Evolutionary conservation across 441 rosid genomes (phyloP), one percentile per base, ranked within the genome.

Genomic region (Iberis amara): DNA sequence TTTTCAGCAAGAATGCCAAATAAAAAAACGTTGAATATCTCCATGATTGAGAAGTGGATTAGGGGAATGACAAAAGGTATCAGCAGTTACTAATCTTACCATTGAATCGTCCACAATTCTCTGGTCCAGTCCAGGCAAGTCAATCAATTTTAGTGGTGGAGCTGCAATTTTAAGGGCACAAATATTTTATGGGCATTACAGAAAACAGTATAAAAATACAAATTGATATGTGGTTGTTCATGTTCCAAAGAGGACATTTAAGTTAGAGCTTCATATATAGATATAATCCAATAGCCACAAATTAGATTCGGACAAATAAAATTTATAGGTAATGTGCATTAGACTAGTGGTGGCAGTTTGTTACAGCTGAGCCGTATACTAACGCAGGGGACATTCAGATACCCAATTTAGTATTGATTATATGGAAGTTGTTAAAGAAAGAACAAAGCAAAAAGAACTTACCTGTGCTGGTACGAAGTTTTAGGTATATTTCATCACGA

Each of bases 51-150:
- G 40, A 24, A 28, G 48, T 38, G 48, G 48, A 49, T 26, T 21
- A 52, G 64, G 57, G 39, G 37, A 10, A 47, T 45, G 18, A 61
- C 15, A 38, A 52, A 18, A 24, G 48, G 67, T 40, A 47, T 52
- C 30, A 46, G 43, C 41, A 26, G 60, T 57, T 45, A 47, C 31
- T 38, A 13, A 52, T 30, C 79, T 70, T 58, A 83, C 86, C 82
- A 64, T 59, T 18, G 86, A 74, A 39, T 78, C 90, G 10, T 80
- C 86, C 72, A 74, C 75, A 62, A 76, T 75, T 52, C 82, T 61
- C 57, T 83, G 85, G 66, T 80, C 90, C 68, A 83, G 56, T 62
- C 90, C 90, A 47, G 90, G 90, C 61, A 83, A 78, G 73, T 83
- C 90, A 55, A 83, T 68, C 57, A 80, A 66, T 61, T 83, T 83